A percentile compares a stretch with the other conserved stretches of the same genome.
Conservation (phyloP, 306 rosid genomes). For the Adenanthera pavonina region DNA sequence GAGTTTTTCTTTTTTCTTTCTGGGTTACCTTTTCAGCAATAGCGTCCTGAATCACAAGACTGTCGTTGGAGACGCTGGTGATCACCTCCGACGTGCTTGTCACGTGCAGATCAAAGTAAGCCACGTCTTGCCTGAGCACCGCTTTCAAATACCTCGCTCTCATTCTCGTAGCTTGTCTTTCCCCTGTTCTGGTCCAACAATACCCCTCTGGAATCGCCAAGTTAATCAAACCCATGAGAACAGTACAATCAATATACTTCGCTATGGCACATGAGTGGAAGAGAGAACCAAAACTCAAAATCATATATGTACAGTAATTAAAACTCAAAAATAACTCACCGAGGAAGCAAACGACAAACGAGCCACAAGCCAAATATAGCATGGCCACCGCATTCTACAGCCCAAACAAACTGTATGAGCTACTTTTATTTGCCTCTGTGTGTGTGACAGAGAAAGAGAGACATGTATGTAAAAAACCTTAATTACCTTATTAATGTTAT, state of each 20-base stretch:
- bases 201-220: conserved; percentile 59
- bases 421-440: neutral
- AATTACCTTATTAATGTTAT: conserved; percentile 41
- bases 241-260: neutral
- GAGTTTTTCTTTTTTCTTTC: neutral
- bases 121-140: conserved; percentile 79
- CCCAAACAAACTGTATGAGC: conserved; percentile 7
- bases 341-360: conserved; percentile 60
- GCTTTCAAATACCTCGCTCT: conserved; percentile 76
- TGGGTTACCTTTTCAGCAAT: conserved; percentile 65
- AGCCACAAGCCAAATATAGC: conserved; percentile 59
- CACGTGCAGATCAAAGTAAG: conserved; percentile 78
- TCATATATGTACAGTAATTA: neutral
- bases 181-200: conserved; percentile 90
- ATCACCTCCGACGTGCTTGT: conserved; percentile 80
- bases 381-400: conserved; percentile 73
- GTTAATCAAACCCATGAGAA: neutral
- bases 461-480: neutral
- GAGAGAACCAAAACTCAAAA: neutral
- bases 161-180: conserved; percentile 80
- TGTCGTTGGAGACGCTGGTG: conserved; percentile 74
- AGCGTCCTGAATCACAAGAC: conserved; percentile 72
- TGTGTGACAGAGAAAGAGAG: neutral
- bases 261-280: neutral
- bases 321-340: conserved; percentile 48